Evolutionary conservation across 1,139 yeast genomes (phyloP), one percentile per base, ranked within the genome.

Genomic region (Diutina catenulata): DNA sequence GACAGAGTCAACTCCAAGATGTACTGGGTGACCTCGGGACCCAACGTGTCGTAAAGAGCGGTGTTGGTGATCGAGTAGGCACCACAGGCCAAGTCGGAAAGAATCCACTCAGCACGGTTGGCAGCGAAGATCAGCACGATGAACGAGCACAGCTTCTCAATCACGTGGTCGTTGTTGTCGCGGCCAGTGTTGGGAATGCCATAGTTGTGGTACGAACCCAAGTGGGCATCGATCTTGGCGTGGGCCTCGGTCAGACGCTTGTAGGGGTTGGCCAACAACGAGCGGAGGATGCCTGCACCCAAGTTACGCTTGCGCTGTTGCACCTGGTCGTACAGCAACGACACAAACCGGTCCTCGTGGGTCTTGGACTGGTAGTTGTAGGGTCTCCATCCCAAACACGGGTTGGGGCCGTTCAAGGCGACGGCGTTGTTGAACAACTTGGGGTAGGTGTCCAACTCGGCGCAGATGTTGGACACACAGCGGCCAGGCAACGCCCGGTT

Each of bases 1-100:
- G 64, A 56, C 36, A 56, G 49, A 25, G 68, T 62, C 32, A 51
- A 46, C 35, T 53, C 53, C 42, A 64, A 53, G 33, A 64, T 62
- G 43, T 51, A 60, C 42, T 49, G 50, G 4, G 68, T 59, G 21
- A 64, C 55, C 11, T 51, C 55, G 2, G 52, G 53, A 2, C 69
- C 69, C 44, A 63, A 57, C 32, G 64, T 63, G 41, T 64, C 69
- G 42, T 64, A 64, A 38, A 64, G 53, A 1, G 68, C 62, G 14
- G 68, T 62, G 41, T 52, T 56, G 29, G 68, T 57, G 37, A 64
- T 52, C 6, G 65, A 53, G 43, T 48, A 60, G 18, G 63, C 51
- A 3, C 57, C 45, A 41, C 67, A 62, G 4, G 64, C 63, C 41
- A 63, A 45, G 46, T 64, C 70, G 14, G 64, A 46, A 36, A 64